phyloP scores from a whole-genome alignment of 371 early-diverging fungal genomes.

The Mortierella sp. region DNA sequence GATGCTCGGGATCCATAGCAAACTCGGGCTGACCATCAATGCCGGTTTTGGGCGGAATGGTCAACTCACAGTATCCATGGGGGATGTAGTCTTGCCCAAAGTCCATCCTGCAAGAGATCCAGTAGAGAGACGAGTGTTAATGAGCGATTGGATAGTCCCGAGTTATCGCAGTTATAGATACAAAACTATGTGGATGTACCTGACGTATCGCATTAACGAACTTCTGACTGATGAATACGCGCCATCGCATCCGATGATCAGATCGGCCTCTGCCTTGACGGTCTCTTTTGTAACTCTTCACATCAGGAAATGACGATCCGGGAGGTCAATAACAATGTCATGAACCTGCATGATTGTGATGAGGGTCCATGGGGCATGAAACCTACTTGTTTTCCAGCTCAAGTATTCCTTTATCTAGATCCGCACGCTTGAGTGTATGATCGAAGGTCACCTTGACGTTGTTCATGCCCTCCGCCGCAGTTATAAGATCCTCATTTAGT shows the following conservation, averaged over 20 bases:
- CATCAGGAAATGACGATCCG: background rate
- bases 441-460: constrained; percentile 79
- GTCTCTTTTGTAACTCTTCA: constrained; percentile 39
- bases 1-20: constrained; percentile 88
- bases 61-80: constrained; percentile 92
- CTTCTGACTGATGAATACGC: constrained; percentile 85
- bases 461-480: constrained; percentile 68
- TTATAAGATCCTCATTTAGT: constrained; percentile 84
- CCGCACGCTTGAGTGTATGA: constrained; percentile 65
- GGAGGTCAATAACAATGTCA: background rate
- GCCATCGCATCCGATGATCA: constrained; percentile 97
- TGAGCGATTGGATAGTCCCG: no score
- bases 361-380: background rate
- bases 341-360: no score
- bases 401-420: constrained; percentile 68
- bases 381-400: constrained; percentile 54
- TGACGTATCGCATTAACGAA: constrained; percentile 77
- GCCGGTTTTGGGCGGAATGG: constrained; percentile 70
- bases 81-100: constrained; percentile 90
- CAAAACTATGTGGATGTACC: constrained; percentile 63
- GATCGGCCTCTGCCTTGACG: constrained; percentile 67
- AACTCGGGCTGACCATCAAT: constrained; percentile 69
- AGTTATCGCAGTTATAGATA: no score
- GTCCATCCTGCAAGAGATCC: constrained; percentile 69
- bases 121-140: background rate